phyloP scores from a whole-genome alignment of 176 grass and related monocot genomes.

The Echinochloa phyllopogon region DNA sequence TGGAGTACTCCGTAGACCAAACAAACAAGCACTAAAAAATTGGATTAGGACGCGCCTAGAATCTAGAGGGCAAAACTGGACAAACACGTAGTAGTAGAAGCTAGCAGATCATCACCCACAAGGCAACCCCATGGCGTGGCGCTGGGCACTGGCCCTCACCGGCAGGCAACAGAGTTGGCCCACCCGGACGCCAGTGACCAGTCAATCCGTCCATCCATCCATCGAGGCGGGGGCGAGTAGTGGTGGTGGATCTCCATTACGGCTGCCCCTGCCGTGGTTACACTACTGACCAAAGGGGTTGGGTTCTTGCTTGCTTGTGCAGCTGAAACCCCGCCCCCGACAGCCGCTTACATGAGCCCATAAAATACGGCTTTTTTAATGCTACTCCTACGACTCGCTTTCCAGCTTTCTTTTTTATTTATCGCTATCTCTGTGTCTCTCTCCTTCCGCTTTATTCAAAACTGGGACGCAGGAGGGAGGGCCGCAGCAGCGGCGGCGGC shows the following conservation, averaged over 20 bases:
- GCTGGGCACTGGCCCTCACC: neutral
- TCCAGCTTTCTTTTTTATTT: slow-evolving; percentile 13
- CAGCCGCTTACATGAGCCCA: slow-evolving; percentile 76
- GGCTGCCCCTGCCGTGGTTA: neutral
- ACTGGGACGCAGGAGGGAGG: neutral
- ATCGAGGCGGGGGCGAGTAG: neutral
- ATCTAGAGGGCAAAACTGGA: slow-evolving; percentile 33
- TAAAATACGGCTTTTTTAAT: slow-evolving; percentile 61
- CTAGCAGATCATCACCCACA: neutral
- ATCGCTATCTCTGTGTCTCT: neutral
- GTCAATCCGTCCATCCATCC: slow-evolving; percentile 32
- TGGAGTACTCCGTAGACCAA: neutral
- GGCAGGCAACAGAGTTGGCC: slow-evolving; percentile 29
- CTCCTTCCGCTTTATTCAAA: slow-evolving; percentile 47
- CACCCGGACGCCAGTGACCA: slow-evolving; percentile 25
- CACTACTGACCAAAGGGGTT: no score
- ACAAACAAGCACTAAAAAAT: no score
- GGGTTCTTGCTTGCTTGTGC: no score
- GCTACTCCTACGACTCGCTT: slow-evolving; percentile 24
- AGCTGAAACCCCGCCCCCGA: slow-evolving; percentile 29
- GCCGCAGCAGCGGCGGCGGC: neutral
- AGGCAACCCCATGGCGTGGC: neutral
- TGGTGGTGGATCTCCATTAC: neutral
- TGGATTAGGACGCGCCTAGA: neutral
- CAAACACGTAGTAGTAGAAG: slow-evolving; percentile 23